These are phyloP conservation scores for Leccinum pellstonianum DNA, from an alignment of 768 basidiomycete genomes.

Conservation along the genomic window DNA sequence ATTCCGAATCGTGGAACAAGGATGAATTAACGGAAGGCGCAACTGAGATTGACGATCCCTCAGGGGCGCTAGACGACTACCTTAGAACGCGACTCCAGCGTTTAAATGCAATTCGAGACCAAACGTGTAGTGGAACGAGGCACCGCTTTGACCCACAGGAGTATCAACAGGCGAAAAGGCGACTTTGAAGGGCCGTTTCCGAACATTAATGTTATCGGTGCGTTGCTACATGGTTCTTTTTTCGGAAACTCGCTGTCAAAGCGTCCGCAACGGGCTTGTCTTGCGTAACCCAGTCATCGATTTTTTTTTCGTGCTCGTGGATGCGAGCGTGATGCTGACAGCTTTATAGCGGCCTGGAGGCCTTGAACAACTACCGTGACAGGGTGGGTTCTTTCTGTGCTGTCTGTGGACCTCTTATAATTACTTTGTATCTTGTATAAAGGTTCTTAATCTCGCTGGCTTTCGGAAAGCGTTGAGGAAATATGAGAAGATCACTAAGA, in stretches of 20 bases:
- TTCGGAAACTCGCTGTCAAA: background rate
- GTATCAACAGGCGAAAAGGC: constrained; percentile 82
- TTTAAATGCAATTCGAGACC: background rate
- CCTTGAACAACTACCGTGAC: constrained; percentile 73
- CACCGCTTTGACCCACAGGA: constrained; percentile 60
- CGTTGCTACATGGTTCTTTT: constrained; percentile 6
- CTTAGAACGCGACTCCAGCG: background rate
- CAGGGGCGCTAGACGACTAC: background rate
- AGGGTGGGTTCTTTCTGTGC: constrained; percentile 46
- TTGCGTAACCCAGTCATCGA: background rate
- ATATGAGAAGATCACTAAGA: constrained; percentile 77
- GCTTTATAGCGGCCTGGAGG: constrained; percentile 63
- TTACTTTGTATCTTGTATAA: constrained; percentile 1
- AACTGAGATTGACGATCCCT: background rate
- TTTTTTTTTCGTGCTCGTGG: background rate
- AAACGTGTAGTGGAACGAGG: background rate
- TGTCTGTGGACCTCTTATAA: background rate
- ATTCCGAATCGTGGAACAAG: background rate
- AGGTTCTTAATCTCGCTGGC: constrained; percentile 88
- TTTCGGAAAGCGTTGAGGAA: constrained; percentile 86
- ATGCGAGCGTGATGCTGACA: constrained; percentile 11
- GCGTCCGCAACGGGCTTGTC: background rate
- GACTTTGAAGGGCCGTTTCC: constrained; percentile 76
- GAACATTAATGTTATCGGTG: constrained; percentile 72
- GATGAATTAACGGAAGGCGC: background rate